These are phyloP conservation scores for Xylaria bambusicola DNA, from an alignment of 495 filamentous ascomycete genomes.

Conservation along the genomic window DNA sequence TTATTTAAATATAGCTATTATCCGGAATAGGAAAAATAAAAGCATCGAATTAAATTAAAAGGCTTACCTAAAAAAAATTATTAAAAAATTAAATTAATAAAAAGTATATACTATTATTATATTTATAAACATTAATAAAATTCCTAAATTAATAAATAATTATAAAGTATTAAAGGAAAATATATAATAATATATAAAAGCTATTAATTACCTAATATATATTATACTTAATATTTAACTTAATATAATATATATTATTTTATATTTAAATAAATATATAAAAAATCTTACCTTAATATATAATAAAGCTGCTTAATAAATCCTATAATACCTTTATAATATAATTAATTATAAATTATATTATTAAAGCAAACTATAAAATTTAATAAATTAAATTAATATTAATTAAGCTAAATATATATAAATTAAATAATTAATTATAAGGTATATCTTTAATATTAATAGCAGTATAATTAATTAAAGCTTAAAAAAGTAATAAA, in stretches of 20 bases:
- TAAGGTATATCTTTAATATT: not conserved
- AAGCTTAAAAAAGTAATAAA: no score
- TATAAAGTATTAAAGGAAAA: no score
- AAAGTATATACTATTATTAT: constrained; percentile 6
- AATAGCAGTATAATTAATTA: not conserved
- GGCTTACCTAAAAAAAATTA: not conserved
- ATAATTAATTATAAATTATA: not conserved
- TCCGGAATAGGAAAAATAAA: no score
- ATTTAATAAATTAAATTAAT: no score
- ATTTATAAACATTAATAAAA: constrained; percentile 1
- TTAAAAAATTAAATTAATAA: not conserved
- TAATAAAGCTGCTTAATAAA: no score
- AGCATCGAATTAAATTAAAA: not conserved
- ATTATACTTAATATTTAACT: constrained; percentile 12
- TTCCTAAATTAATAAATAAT: not conserved
- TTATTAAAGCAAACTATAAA: no score
- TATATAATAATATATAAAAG: constrained; percentile 11
- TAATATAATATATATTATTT: constrained; percentile 5
- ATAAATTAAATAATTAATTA: not conserved
- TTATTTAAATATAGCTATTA: constrained; percentile 3
- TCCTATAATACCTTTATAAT: constrained; percentile 1
- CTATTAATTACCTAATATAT: constrained; percentile 7
- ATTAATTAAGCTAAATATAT: not conserved
- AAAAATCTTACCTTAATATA: constrained; percentile 4
- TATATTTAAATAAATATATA: constrained; percentile 15